These are phyloP conservation scores for Saprolegnia diclina DNA, from an alignment of 352 stramenopile species.

Conservation along the genomic window DNA sequence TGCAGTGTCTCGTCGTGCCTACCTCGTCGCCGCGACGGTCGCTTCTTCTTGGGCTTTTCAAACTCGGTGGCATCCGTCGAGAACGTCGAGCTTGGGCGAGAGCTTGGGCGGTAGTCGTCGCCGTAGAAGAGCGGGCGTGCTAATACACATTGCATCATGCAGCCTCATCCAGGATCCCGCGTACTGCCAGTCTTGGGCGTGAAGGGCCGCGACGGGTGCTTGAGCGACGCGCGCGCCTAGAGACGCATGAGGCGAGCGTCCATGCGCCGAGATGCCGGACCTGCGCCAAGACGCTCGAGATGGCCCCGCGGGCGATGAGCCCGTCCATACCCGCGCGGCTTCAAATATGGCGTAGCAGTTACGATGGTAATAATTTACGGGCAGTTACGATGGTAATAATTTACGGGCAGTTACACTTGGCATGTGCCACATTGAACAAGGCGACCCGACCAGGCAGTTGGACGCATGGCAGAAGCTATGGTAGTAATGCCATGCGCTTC, in stretches of 20 bases:
- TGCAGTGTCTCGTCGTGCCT: not conserved
- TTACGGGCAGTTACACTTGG: no score
- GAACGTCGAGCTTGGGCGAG: constrained; percentile 62
- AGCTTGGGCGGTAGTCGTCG: constrained; percentile 66
- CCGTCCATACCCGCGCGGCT: constrained; percentile 44
- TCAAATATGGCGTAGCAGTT: not conserved
- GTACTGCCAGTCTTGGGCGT: constrained; percentile 53
- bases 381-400: not conserved
- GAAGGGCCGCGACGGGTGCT: constrained; percentile 73
- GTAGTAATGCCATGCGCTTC: no score
- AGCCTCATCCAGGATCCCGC: not conserved
- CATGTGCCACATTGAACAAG: no score
- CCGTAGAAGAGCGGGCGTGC: constrained; percentile 61
- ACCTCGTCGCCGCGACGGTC: constrained; percentile 21
- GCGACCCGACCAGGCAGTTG: no score
- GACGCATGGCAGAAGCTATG: no score
- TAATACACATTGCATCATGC: not conserved
- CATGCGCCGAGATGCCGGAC: constrained; percentile 22
- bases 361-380: not conserved
- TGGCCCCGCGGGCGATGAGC: constrained; percentile 64
- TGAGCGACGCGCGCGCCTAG: constrained; percentile 67
- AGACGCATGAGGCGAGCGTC: not conserved
- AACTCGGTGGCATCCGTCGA: constrained; percentile 26
- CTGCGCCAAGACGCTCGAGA: constrained; percentile 75
- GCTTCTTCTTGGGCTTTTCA: constrained; percentile 39